phyloP scores from a whole-genome alignment of 2,329 filamentous ascomycete species.

The Fusarium sp. region DNA sequence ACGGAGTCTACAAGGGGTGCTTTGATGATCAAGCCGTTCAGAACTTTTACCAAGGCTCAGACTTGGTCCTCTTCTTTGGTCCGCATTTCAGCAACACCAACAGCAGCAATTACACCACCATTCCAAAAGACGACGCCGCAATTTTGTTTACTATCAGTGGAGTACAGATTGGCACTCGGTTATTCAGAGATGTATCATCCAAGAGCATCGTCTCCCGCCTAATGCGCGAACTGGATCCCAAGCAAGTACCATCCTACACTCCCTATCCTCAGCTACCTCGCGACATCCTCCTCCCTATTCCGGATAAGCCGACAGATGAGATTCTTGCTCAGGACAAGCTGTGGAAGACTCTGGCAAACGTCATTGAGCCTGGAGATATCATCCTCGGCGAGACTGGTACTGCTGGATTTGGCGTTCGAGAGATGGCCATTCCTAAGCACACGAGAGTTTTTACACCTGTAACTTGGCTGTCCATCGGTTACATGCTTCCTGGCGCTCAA shows the following conservation, averaged over 20 bases:
- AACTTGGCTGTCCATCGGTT: neutral
- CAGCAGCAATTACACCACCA: slow-evolving; percentile 52
- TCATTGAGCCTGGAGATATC: slow-evolving; percentile 65
- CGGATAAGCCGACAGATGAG: neutral
- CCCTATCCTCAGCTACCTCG: neutral
- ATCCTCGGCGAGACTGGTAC: slow-evolving; percentile 70
- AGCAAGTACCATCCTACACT: neutral
- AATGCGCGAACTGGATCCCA: neutral
- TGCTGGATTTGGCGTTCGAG: slow-evolving; percentile 64
- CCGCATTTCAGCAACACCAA: slow-evolving; percentile 62
- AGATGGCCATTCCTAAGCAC: slow-evolving; percentile 62
- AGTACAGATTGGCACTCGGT: neutral
- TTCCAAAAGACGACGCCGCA: slow-evolving; percentile 56
- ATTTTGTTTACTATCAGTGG: slow-evolving; percentile 11
- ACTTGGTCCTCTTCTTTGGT: slow-evolving; percentile 60
- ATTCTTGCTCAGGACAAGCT: neutral
- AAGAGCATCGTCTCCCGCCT: neutral
- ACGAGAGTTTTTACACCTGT: slow-evolving; percentile 61
- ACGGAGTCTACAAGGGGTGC: neutral
- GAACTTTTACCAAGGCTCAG: slow-evolving; percentile 54
- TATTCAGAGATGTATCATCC: neutral
- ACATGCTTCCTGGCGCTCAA: neutral
- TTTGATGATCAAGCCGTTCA: slow-evolving; percentile 36
- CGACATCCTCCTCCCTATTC: neutral
- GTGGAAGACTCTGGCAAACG: slow-evolving; percentile 49